phyloP scores from a whole-genome alignment of 73 alveolate genomes.

The Paramecium sexaurelia region DNA sequence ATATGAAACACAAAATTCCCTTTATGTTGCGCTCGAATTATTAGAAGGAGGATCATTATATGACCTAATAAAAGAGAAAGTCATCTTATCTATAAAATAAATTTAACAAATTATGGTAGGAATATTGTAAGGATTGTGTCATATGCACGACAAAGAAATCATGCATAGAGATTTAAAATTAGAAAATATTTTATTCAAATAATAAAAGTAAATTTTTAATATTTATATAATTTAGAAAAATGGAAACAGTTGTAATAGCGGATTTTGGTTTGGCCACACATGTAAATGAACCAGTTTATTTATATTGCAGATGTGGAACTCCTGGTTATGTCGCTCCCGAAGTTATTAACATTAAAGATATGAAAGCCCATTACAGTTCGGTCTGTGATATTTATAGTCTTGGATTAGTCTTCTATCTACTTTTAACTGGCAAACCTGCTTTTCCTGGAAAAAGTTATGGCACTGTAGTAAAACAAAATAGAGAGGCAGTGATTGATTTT shows the following conservation, averaged over 20 bases:
- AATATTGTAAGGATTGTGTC: neutral
- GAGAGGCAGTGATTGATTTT: slow-evolving; percentile 34
- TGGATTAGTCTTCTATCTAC: slow-evolving; percentile 31
- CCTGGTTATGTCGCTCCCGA: slow-evolving; percentile 72
- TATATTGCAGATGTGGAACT: slow-evolving; percentile 68
- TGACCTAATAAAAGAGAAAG: slow-evolving; percentile 34
- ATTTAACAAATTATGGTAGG: slow-evolving; percentile 37
- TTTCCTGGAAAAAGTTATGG: slow-evolving; percentile 57
- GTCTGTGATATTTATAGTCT: slow-evolving; percentile 55
- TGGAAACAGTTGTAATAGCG: slow-evolving; percentile 50
- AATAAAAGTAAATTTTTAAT: neutral
- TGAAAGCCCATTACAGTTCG: slow-evolving; percentile 55
- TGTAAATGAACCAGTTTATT: slow-evolving; percentile 62
- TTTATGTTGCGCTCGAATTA: slow-evolving; percentile 36
- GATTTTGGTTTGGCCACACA: slow-evolving; percentile 69
- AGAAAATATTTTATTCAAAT: slow-evolving; percentile 42
- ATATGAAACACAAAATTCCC: slow-evolving; percentile 16
- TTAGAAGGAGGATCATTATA: slow-evolving; percentile 50
- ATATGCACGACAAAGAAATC: slow-evolving; percentile 44
- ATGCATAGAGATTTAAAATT: slow-evolving; percentile 52
- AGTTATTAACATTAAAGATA: slow-evolving; percentile 61
- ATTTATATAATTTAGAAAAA: neutral
- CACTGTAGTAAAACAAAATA: slow-evolving; percentile 52
- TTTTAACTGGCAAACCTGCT: slow-evolving; percentile 46
- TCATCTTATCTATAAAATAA: neutral